Conservation (phyloP, 179 eudicot genomes). For the Corrigiola litoralis region DNA sequence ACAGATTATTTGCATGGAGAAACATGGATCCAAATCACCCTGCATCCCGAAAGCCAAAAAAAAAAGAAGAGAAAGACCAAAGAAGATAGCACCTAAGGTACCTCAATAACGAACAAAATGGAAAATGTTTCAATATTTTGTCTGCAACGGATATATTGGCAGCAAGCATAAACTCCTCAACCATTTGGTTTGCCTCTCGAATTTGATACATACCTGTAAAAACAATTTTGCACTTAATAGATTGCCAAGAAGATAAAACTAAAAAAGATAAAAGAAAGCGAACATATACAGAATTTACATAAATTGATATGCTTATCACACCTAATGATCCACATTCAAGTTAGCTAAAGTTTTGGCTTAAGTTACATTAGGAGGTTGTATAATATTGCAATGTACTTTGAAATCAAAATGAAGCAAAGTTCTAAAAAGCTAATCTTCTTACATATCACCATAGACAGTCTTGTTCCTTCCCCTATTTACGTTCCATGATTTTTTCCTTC, state of each 20-base stretch:
- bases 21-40: conserved; percentile 4
- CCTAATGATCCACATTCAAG: not conserved
- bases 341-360: not conserved
- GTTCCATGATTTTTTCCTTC: not conserved
- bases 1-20: not conserved
- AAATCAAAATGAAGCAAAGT: too few relatives aligned
- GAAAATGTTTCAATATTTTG: conserved; percentile 69
- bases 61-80: too few relatives aligned
- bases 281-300: conserved; percentile 4
- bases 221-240: conserved; percentile 11
- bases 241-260: not conserved
- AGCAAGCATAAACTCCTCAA: conserved; percentile 99
- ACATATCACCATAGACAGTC: too few relatives aligned
- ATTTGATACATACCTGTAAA: conserved; percentile 96
- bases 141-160: conserved; percentile 94
- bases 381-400: too few relatives aligned
- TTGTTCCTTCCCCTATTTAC: not conserved
- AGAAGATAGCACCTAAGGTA: conserved; percentile 11
- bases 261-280: not conserved
- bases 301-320: not conserved
- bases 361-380: not conserved
- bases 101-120: conserved; percentile 78
- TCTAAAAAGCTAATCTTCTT: too few relatives aligned
- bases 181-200: conserved; percentile 99
- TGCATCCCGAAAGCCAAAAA: too few relatives aligned